A percentile compares a stretch with the other conserved stretches of the same genome.
phyloP scores from a whole-genome alignment of 23 red algal genomes.

The Gracilaria domingensis region DNA sequence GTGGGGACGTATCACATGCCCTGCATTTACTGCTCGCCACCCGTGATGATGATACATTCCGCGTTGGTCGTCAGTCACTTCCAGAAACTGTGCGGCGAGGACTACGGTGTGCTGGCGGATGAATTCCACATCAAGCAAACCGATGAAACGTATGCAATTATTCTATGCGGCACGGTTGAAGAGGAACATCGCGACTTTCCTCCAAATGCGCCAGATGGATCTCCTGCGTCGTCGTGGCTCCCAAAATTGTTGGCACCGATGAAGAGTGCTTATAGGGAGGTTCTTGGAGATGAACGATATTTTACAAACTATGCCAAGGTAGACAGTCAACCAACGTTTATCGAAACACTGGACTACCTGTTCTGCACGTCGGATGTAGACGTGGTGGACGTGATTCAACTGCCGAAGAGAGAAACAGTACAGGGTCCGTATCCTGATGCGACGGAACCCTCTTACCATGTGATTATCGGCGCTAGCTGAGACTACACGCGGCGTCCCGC shows the following conservation, averaged over 20 bases:
- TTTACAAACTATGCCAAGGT: conserved; percentile 81
- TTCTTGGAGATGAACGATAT: conserved; percentile 72
- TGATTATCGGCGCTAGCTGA: conserved; percentile 71
- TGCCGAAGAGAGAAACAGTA: conserved; percentile 69
- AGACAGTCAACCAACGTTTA: conserved; percentile 59
- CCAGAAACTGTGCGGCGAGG: conserved; percentile 72
- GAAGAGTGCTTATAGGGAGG: conserved; percentile 75
- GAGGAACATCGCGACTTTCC: conserved; percentile 54
- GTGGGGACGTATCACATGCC: conserved; percentile 88
- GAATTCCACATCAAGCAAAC: conserved; percentile 85
- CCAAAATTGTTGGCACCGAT: conserved; percentile 58
- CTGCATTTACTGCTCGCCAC: conserved; percentile 79
- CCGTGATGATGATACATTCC: conserved; percentile 76
- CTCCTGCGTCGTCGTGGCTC: conserved; percentile 56
- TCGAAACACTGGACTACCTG: conserved; percentile 85
- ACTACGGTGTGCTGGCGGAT: conserved; percentile 70
- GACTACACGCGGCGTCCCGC: conserved; percentile 59
- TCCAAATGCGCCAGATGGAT: conserved; percentile 39
- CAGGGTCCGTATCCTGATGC: conserved; percentile 75
- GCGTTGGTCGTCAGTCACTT: conserved; percentile 63
- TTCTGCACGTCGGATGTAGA: conserved; percentile 76
- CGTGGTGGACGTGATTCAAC: conserved; percentile 73
- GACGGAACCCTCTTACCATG: conserved; percentile 73
- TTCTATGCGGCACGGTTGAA: conserved; percentile 63
- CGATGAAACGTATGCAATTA: conserved; percentile 69